Evolutionary conservation across 164 flowering plant species (phyloP).

Genomic region (Hamamelis virginiana): DNA sequence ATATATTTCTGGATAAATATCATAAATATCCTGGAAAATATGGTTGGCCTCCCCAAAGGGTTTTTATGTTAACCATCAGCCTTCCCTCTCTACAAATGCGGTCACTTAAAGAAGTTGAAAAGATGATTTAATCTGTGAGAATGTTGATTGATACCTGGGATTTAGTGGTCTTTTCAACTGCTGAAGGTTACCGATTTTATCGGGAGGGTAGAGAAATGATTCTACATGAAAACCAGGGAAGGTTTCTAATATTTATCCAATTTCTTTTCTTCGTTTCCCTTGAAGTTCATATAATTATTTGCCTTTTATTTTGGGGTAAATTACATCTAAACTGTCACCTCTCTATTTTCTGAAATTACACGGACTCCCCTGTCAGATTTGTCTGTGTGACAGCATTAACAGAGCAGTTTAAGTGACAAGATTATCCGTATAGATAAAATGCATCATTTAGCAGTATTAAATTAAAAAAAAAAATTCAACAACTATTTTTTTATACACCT

Average conservation of each 20-base stretch:
- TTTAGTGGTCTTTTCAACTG: constrained; percentile 2
- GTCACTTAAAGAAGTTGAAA: background rate
- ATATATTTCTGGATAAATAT: constrained; percentile 3
- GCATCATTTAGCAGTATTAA: no score
- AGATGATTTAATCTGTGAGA: background rate
- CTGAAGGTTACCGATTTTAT: background rate
- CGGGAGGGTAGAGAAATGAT: background rate
- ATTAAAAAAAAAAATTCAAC: no score
- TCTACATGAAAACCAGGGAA: background rate
- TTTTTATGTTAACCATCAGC: background rate
- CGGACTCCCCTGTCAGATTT: no score
- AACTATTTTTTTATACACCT: no score
- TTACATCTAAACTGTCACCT: no score
- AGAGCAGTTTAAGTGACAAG: no score
- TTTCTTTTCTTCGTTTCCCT: background rate
- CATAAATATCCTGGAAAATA: background rate
- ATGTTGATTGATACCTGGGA: background rate
- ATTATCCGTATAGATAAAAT: no score
- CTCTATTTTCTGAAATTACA: no score
- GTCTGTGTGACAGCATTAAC: no score
- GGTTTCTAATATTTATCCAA: background rate
- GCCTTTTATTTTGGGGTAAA: no score
- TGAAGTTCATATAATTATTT: no score
- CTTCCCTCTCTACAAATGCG: background rate
- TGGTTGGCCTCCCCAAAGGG: background rate